These are phyloP conservation scores for Nothomitra cinnamomea DNA, from an alignment of 2,329 filamentous ascomycete genomes.

Conservation along the genomic window DNA sequence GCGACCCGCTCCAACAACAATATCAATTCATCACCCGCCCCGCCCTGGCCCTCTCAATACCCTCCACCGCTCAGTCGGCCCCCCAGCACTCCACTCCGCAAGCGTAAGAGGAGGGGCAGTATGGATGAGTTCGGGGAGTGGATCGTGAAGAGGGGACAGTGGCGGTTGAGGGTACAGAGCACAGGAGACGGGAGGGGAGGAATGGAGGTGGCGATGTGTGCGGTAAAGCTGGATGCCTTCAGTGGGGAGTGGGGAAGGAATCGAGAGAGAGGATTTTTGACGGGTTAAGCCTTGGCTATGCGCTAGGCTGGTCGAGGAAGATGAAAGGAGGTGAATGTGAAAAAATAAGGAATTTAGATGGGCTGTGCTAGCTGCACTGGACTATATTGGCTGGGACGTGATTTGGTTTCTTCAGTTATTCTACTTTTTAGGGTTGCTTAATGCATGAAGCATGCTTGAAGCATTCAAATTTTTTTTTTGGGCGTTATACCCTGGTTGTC, in stretches of 20 bases:
- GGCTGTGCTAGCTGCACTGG: too few relatives aligned
- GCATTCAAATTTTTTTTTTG: too few relatives aligned
- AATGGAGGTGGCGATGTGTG: conserved; percentile 56
- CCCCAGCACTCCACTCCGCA: neutral
- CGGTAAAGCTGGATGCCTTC: conserved; percentile 59
- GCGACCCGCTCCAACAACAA: neutral
- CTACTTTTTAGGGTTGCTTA: too few relatives aligned
- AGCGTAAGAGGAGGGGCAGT: neutral
- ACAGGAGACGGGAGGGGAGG: conserved; percentile 27
- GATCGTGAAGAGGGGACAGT: conserved; percentile 52
- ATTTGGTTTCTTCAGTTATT: too few relatives aligned
- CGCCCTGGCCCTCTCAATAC: neutral
- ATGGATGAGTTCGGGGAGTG: conserved; percentile 25
- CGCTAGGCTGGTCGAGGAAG: too few relatives aligned
- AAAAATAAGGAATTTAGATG: too few relatives aligned
- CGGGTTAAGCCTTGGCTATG: too few relatives aligned
- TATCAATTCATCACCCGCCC: neutral
- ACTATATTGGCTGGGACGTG: too few relatives aligned
- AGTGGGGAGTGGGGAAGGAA: conserved; percentile 52
- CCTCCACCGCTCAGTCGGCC: neutral
- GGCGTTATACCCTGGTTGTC: too few relatives aligned
- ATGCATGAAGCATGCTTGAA: too few relatives aligned
- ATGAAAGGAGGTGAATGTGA: too few relatives aligned
- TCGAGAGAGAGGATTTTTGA: conserved; percentile 43
- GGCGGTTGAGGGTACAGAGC: conserved; percentile 49